Conservation (phyloP, 148 eudicot genomes). For the Rhododendron henanense region DNA sequence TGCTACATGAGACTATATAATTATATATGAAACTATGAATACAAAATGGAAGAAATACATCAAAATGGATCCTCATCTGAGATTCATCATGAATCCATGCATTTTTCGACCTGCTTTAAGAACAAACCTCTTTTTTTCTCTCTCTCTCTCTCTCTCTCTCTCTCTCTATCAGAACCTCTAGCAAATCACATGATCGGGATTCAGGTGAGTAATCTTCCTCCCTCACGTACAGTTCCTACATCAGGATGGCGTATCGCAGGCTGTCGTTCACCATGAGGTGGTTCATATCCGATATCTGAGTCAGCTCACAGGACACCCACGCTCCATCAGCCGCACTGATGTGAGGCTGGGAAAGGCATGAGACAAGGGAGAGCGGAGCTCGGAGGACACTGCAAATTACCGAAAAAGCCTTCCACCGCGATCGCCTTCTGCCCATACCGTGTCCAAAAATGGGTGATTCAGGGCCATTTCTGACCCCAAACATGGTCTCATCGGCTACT, state of each 20-base stretch:
- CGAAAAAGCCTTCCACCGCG: slow-evolving; percentile 33
- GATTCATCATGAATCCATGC: not conserved
- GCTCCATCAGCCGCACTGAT: slow-evolving; percentile 41
- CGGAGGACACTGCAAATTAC: slow-evolving; percentile 31
- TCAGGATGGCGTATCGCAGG: slow-evolving; percentile 71
- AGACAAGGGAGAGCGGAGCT: slow-evolving; percentile 48
- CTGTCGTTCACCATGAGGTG: slow-evolving; percentile 75
- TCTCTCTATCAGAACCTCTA: not conserved
- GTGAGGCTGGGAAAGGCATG: slow-evolving; percentile 48
- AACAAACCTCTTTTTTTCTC: not conserved
- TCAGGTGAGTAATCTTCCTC: not conserved
- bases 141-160: too few species aligned
- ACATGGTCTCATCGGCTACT: slow-evolving; percentile 67
- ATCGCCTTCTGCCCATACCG: slow-evolving; percentile 12
- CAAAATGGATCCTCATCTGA: not conserved
- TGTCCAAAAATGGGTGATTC: not conserved
- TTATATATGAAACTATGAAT: too few species aligned
- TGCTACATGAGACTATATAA: not conserved
- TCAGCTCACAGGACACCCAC: slow-evolving; percentile 53
- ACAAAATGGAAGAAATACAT: slow-evolving; percentile 4
- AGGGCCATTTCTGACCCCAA: slow-evolving; percentile 17
- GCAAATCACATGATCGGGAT: not conserved
- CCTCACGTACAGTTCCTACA: slow-evolving; percentile 29
- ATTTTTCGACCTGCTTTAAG: not conserved
- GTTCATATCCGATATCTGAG: slow-evolving; percentile 50